These are phyloP conservation scores for Aureobasidium sp. DNA, from an alignment of 2,329 filamentous ascomycete species.

Conservation along the genomic window DNA sequence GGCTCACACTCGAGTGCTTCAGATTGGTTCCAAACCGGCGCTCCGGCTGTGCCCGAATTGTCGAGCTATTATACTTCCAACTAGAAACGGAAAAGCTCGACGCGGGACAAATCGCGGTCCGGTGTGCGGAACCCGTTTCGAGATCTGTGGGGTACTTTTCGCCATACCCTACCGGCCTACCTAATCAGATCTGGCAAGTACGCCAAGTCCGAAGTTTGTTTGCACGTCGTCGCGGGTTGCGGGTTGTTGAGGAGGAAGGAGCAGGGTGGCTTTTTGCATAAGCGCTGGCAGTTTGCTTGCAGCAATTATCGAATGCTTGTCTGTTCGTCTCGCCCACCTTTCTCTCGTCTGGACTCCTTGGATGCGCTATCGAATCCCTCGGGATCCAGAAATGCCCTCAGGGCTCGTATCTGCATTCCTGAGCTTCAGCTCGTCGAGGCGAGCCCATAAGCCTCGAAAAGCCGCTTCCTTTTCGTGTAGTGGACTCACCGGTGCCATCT, in stretches of 20 bases:
- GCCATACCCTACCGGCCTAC: background rate
- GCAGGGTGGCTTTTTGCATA: background rate
- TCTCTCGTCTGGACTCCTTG: background rate
- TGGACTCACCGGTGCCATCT: background rate
- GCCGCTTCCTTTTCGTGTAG: background rate
- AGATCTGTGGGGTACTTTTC: background rate
- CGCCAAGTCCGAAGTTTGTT: conserved; percentile 12
- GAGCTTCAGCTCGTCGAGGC: conserved; percentile 1
- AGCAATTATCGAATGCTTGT: conserved; percentile 6
- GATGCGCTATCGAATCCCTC: background rate
- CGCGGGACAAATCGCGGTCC: background rate
- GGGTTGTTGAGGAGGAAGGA: background rate
- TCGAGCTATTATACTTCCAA: background rate
- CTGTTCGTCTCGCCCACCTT: background rate
- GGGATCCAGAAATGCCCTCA: background rate
- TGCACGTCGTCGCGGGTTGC: conserved; percentile 2
- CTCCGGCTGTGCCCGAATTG: background rate
- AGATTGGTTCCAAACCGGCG: background rate
- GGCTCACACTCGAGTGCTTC: background rate
- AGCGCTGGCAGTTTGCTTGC: conserved; percentile 3
- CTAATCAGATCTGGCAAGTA: background rate
- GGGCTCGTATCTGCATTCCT: background rate
- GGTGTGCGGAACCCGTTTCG: background rate
- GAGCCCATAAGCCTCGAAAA: background rate
- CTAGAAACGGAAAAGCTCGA: background rate